These are phyloP conservation scores for Paramecium sexaurelia DNA, from an alignment of 73 alveolate genomes.

Conservation along the genomic window DNA sequence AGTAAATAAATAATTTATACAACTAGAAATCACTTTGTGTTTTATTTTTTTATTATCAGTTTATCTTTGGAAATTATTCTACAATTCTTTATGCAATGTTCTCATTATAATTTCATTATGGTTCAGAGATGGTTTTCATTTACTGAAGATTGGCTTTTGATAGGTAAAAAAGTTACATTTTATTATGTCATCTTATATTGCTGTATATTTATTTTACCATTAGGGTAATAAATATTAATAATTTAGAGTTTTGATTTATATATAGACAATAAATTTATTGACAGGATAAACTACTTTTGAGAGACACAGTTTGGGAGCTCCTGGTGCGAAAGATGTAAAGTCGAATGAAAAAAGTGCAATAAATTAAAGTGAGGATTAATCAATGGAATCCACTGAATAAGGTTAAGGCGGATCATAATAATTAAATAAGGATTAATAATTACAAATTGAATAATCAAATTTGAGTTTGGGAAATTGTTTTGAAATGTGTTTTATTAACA, in stretches of 20 bases:
- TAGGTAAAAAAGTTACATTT: constrained; percentile 51
- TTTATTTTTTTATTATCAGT: constrained; percentile 59
- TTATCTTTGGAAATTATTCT: constrained; percentile 34
- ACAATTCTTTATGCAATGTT: constrained; percentile 17
- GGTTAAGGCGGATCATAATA: constrained; percentile 13
- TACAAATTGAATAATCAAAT: neutral
- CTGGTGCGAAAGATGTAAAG: neutral
- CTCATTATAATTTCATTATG: neutral
- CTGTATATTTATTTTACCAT: neutral
- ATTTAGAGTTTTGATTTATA: neutral
- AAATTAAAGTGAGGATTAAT: neutral
- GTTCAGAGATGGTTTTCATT: neutral
- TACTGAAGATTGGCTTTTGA: neutral
- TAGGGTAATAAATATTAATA: constrained; percentile 21
- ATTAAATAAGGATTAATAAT: neutral
- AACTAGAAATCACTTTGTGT: constrained; percentile 58
- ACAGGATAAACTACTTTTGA: constrained; percentile 49
- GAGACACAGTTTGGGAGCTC: constrained; percentile 54
- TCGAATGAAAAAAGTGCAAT: neutral
- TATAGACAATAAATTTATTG: neutral
- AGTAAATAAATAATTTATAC: neutral
- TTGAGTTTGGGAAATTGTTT: constrained; percentile 32
- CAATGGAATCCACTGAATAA: constrained; percentile 15
- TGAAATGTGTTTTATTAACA: constrained; percentile 26
- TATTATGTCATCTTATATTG: constrained; percentile 21